Percentiles rank a stretch among this genome's conserved stretches.
Conservation (phyloP, 495 filamentous ascomycete species). For the Tetracladium marchalianum region DNA sequence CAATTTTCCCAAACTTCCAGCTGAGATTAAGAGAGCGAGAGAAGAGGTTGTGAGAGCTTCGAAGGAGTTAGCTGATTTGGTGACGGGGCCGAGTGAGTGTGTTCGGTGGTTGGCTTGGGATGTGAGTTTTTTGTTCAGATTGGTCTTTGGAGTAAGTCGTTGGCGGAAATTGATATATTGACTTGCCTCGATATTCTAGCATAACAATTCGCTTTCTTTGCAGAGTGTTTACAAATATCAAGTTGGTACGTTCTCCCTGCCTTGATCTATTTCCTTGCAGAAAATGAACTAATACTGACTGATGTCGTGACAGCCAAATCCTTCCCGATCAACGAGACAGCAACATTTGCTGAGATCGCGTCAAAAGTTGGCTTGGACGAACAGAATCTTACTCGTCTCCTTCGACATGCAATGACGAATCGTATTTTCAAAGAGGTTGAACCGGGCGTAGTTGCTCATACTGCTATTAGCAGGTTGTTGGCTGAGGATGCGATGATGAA, state of each 20-base stretch:
- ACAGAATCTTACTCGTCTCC: conserved; percentile 36
- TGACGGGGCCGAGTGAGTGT: conserved; percentile 13
- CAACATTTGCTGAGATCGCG: conserved; percentile 34
- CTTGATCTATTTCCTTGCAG: no score
- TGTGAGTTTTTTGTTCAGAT: conserved; percentile 3
- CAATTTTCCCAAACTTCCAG: conserved; percentile 12
- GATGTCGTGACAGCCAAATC: conserved; percentile 22
- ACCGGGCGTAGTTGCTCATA: conserved; percentile 42
- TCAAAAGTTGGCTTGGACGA: conserved; percentile 28
- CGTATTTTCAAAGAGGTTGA: conserved; percentile 44
- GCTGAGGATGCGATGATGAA: conserved; percentile 31
- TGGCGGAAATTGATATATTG: neutral
- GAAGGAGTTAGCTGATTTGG: conserved; percentile 14
- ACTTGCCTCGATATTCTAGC: conserved; percentile 5
- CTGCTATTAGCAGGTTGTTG: conserved; percentile 34
- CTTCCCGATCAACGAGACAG: conserved; percentile 29
- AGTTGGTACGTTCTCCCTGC: conserved; percentile 10
- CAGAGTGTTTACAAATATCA: conserved; percentile 27
- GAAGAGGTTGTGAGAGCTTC: conserved; percentile 15
- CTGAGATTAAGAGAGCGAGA: conserved; percentile 10
- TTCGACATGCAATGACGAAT: conserved; percentile 48
- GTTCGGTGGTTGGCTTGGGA: conserved; percentile 20
- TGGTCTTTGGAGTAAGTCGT: no score
- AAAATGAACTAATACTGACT: conserved; percentile 9
- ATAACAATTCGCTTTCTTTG: conserved; percentile 20